phyloP scores from a whole-genome alignment of 148 eudicot species.

The Camellia lanceoleosa region DNA sequence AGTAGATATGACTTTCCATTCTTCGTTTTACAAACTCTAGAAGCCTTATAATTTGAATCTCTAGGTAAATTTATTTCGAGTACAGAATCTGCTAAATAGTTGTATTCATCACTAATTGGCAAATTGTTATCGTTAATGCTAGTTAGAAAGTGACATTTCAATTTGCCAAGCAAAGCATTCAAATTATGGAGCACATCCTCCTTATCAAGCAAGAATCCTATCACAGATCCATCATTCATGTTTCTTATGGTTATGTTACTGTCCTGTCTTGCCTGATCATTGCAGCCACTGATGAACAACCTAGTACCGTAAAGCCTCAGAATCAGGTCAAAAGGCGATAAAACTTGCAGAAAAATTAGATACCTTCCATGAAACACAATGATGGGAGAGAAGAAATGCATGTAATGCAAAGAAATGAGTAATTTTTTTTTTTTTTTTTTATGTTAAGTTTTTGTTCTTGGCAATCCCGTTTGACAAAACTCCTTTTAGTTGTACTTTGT shows the following conservation, averaged over 20 bases:
- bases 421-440: not conserved
- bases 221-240: conserved; percentile 19
- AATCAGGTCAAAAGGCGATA: conserved; percentile 33
- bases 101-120: conserved; percentile 13
- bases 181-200: conserved; percentile 39
- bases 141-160: conserved; percentile 23
- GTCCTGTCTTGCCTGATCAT: conserved; percentile 20
- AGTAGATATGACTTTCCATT: conserved; percentile 25
- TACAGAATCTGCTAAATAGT: conserved; percentile 9
- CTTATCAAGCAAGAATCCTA: conserved; percentile 30
- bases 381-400: not conserved
- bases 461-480: too few species aligned
- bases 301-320: conserved; percentile 59
- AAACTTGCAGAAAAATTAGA: conserved; percentile 35
- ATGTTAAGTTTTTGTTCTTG: too few species aligned
- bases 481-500: too few species aligned
- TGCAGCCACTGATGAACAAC: conserved; percentile 39
- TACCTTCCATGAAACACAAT: not conserved
- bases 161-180: conserved; percentile 28
- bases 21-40: conserved; percentile 14
- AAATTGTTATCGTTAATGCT: conserved; percentile 16
- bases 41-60: conserved; percentile 4
- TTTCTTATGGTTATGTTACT: conserved; percentile 20
- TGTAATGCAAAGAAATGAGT: not conserved
- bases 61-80: not conserved